A percentile compares a stretch with the other conserved stretches of the same genome.
Conservation (phyloP, 2,329 filamentous ascomycete genomes). For the Metarhizium rileyi region DNA sequence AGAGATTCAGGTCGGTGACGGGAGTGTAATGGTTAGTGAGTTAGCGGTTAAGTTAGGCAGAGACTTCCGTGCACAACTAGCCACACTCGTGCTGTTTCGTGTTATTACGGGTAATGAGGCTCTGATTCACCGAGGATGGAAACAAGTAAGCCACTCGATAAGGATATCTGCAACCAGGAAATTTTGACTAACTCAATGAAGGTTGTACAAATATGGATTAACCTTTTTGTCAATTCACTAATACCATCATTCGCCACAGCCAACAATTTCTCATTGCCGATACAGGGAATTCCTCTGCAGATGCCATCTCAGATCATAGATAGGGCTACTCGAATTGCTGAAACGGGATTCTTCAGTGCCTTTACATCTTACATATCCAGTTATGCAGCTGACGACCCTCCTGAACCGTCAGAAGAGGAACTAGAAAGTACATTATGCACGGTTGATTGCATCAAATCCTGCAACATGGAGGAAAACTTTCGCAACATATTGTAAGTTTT, state of each 20-base stretch:
- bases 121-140: conserved; percentile 68
- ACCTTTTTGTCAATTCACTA: conserved; percentile 91
- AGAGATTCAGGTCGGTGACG: conserved; percentile 84
- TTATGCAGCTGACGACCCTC: conserved; percentile 94
- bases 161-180: not conserved
- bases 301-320: conserved; percentile 90
- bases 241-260: conserved; percentile 68
- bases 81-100: conserved; percentile 89
- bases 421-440: conserved; percentile 91
- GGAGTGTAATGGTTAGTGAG: conserved; percentile 97
- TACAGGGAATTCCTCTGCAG: conserved; percentile 80
- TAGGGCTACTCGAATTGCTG: conserved; percentile 64
- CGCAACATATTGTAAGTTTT: conserved; percentile 64
- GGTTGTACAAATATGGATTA: conserved; percentile 86
- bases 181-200: conserved; percentile 27
- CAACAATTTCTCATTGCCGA: conserved; percentile 53
- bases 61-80: conserved; percentile 87
- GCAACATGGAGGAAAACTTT: conserved; percentile 73
- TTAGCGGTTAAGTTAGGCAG: conserved; percentile 91
- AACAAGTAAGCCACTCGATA: conserved; percentile 48
- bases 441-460: conserved; percentile 87
- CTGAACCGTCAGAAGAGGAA: conserved; percentile 94
- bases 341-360: conserved; percentile 83
- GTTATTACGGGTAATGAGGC: conserved; percentile 79
- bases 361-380: conserved; percentile 97